Evolutionary conservation across 176 grass and related monocot genomes (phyloP).

Genomic region (Hsuehochloa calcarea): DNA sequence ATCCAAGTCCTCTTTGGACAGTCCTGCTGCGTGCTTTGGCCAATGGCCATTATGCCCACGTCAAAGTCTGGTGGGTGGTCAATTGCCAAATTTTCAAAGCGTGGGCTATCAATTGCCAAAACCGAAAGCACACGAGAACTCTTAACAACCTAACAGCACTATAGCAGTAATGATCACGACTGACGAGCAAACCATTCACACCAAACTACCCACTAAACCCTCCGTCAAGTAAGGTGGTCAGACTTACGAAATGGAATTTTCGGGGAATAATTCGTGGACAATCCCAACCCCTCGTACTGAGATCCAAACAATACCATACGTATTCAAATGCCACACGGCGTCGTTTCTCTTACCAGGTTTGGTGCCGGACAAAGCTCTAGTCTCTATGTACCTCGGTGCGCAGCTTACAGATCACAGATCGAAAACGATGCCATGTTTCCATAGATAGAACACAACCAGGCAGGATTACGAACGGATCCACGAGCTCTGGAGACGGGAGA

Average conservation of each 20-base stretch:
- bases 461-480: constrained; percentile 24
- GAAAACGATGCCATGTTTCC: not conserved
- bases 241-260: constrained; percentile 15
- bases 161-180: constrained; percentile 4
- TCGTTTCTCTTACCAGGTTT: not conserved
- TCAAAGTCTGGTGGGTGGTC: not conserved
- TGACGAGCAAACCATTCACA: not conserved
- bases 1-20: not conserved
- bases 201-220: not conserved
- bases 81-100: not conserved
- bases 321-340: constrained; percentile 6
- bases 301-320: not conserved
- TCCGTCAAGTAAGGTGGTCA: not conserved
- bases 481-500: not conserved
- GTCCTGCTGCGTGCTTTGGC: not conserved
- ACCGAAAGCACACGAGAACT: not conserved
- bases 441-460: not conserved
- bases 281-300: not conserved
- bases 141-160: not conserved
- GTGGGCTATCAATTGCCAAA: not conserved
- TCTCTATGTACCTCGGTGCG: not conserved
- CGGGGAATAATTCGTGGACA: not conserved
- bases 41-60: not conserved
- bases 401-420: not conserved
- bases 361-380: not conserved